Conservation (phyloP, 805 yeast species). For the Candida pseudofarinosa region DNA sequence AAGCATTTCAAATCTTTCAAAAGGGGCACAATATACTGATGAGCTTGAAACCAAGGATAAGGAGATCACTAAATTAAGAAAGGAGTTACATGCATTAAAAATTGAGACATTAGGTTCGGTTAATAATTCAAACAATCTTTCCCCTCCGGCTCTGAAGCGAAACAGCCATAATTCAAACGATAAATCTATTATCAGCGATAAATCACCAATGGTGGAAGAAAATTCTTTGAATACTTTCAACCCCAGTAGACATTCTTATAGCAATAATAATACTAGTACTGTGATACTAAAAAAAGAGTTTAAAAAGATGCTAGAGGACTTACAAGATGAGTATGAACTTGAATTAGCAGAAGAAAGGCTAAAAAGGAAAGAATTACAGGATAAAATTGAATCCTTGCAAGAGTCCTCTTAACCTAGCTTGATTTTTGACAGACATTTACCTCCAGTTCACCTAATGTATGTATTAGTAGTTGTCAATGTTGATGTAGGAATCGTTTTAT, state of each 20-base stretch:
- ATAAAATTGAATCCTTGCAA: constrained; percentile 13
- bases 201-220: constrained; percentile 1
- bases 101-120: constrained; percentile 41
- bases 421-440: neutral
- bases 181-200: constrained; percentile 8
- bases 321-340: constrained; percentile 57
- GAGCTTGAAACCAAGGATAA: constrained; percentile 24
- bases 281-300: constrained; percentile 65
- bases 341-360: constrained; percentile 55
- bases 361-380: constrained; percentile 42
- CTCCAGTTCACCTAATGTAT: neutral
- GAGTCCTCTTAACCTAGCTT: neutral
- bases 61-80: constrained; percentile 41
- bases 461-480: neutral
- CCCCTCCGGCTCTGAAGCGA: constrained; percentile 1
- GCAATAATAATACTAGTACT: constrained; percentile 27
- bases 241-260: constrained; percentile 12
- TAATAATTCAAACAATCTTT: constrained; percentile 1
- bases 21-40: constrained; percentile 2
- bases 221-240: constrained; percentile 4
- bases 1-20: neutral
- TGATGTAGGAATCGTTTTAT: constrained; percentile 1
- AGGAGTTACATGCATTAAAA: constrained; percentile 41
- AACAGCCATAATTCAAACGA: neutral
- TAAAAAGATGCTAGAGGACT: constrained; percentile 57